Conservation (phyloP, 2,329 filamentous ascomycete genomes). For the Xylariaceae sp. region DNA sequence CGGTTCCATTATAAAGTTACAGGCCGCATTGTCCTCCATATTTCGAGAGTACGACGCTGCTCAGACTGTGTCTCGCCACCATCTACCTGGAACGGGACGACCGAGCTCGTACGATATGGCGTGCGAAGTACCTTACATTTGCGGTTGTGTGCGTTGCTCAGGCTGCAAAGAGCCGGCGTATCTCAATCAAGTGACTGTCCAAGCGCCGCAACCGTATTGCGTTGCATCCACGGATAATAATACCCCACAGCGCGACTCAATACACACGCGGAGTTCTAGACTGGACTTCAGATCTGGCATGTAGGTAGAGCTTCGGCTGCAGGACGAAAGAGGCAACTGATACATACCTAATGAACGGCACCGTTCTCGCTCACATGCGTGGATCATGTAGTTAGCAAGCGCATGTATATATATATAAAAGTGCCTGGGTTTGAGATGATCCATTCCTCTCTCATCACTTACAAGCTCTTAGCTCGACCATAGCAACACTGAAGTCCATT, state of each 20-base stretch:
- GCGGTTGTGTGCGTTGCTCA: neutral
- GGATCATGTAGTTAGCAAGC: neutral
- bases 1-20: too few relatives aligned
- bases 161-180: neutral
- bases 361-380: neutral
- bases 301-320: neutral
- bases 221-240: neutral
- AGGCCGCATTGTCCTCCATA: neutral
- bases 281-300: neutral
- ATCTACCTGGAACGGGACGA: neutral
- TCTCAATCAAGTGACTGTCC: neutral
- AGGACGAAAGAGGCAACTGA: neutral
- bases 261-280: neutral
- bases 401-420: neutral
- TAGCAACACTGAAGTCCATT: neutral
- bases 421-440: neutral
- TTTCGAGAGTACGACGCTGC: neutral
- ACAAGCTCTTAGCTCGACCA: too few relatives aligned
- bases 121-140: neutral
- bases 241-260: neutral
- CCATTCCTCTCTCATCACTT: neutral
- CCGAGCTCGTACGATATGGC: neutral
- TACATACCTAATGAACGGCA: neutral
- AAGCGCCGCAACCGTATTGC: neutral
- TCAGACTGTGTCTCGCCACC: neutral